Evolutionary conservation across 139 green algal genomes (phyloP).

Genomic region (Picochlorum sp.): DNA sequence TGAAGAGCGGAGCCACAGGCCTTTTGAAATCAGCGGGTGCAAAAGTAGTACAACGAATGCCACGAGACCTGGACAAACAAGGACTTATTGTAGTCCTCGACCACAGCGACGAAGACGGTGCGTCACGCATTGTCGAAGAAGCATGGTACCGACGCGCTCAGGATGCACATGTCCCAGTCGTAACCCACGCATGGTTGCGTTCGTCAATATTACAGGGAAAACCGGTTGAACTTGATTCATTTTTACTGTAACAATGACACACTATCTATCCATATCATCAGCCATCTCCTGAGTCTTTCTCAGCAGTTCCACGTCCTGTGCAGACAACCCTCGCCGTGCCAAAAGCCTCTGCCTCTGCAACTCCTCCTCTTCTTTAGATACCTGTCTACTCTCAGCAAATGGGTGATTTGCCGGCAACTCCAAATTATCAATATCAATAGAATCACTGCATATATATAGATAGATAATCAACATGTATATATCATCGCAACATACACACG

Average conservation of each 20-base stretch:
- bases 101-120: background rate
- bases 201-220: slow-evolving; percentile 5
- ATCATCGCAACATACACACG: background rate
- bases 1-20: too few species aligned
- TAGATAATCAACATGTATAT: background rate
- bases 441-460: background rate
- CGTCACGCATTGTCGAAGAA: background rate
- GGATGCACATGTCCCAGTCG: slow-evolving; percentile 18
- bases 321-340: slow-evolving; percentile 23
- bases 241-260: too few species aligned
- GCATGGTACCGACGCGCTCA: slow-evolving; percentile 18
- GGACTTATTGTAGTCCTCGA: slow-evolving; percentile 14
- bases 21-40: too few species aligned
- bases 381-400: slow-evolving; percentile 57
- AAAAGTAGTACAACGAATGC: too few species aligned
- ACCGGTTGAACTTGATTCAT: too few species aligned
- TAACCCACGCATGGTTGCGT: slow-evolving; percentile 20
- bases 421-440: slow-evolving; percentile 49
- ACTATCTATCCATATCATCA: slow-evolving; percentile 11
- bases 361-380: slow-evolving; percentile 42
- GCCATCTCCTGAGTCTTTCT: slow-evolving; percentile 22
- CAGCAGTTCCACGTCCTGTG: slow-evolving; percentile 32
- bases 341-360: slow-evolving; percentile 21
- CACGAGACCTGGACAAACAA: background rate
- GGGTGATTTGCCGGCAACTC: slow-evolving; percentile 77